Base-by-base conservation (phyloP, 2,329 filamentous ascomycete species). In the Rachicladosporium sp. region DNA sequence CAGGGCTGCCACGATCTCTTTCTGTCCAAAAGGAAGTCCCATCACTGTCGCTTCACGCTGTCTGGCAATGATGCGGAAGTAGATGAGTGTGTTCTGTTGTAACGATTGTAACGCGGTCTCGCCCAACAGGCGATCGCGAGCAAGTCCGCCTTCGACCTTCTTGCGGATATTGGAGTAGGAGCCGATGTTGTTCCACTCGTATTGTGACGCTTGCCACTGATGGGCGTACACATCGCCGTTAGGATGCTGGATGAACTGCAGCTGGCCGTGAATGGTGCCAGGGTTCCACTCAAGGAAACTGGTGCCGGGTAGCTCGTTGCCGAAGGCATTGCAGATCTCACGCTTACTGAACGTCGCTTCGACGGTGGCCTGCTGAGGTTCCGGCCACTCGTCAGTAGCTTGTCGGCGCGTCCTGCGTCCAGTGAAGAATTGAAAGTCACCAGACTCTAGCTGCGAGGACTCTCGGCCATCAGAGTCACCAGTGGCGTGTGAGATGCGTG, bases 181-280 rank as follows among this genome's bases (percentile, higher is more conserved):
- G 2, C 66, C 66, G 31, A 69, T 60, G 41, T 66, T 65, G 36
- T 59, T 54, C 67, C 67, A 70, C 31, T 62, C 52, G 34, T 55
- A 66, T 3, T 59, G 51, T 1, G 42, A 38, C 0, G 43, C 42
- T 5, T 61, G 63, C 67, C 67, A 70, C 43, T 67, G 62, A 38
- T 69, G 66, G 2, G 66, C 66, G 19, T 63, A 62, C 4, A 69
- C 56, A 40, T 69, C 64, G 35, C 64, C 59, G 42, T 68, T 69
- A 0, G 65, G 64, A 45, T 70, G 65, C 36, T 63, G 59, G 27
- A 66, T 60, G 50, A 68, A 69, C 10, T 62, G 54, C 11, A 69
- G 51, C 42, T 67, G 58, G 6, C 65, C 65, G 36, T 67, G 55
- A 21, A 56, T 53, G 12, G 43, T 43, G 19, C 62, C 61, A 10